Conservation (phyloP, 2,329 filamentous ascomycete genomes). For the Nemania diffusa region DNA sequence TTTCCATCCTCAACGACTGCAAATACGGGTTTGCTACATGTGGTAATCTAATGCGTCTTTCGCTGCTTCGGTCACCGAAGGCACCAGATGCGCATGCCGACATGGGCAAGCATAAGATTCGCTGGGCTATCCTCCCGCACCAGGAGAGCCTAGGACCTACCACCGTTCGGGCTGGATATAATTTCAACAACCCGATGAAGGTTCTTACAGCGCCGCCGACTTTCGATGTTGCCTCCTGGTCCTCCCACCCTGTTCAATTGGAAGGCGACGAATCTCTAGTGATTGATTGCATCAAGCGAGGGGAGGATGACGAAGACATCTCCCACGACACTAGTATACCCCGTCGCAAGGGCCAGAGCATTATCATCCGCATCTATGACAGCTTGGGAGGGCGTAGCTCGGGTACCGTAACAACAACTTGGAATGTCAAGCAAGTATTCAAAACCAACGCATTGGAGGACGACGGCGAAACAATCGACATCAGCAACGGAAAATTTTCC, state of each 20-base stretch:
- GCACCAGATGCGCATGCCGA: constrained; percentile 93
- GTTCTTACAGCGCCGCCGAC: constrained; percentile 57
- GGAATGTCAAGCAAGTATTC: constrained; percentile 79
- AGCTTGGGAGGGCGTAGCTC: constrained; percentile 83
- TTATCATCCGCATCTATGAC: constrained; percentile 89
- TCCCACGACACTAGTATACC: constrained; percentile 69
- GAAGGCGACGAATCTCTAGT: constrained; percentile 74
- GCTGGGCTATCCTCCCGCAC: constrained; percentile 92
- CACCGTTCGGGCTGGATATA: constrained; percentile 85
- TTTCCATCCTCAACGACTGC: constrained; percentile 92
- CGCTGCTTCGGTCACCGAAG: constrained; percentile 86
- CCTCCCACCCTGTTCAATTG: constrained; percentile 69
- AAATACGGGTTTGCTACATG: constrained; percentile 96
- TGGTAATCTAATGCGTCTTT: constrained; percentile 89
- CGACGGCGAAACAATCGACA: constrained; percentile 73
- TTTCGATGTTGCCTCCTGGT: constrained; percentile 46
- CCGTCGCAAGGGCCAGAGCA: constrained; percentile 75
- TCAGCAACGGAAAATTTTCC: constrained; percentile 62
- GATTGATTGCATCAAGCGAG: constrained; percentile 91
- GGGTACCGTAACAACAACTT: constrained; percentile 73
- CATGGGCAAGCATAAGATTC: constrained; percentile 88
- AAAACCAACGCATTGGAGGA: constrained; percentile 93
- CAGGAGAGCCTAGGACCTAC: constrained; percentile 73
- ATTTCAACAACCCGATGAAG: constrained; percentile 87
- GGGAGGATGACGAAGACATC: constrained; percentile 85